A percentile compares a stretch with the other conserved stretches of the same genome.
Conservation (phyloP, 1,284 basidiomycete species). For the Cutaneotrichosporon dermatis region DNA sequence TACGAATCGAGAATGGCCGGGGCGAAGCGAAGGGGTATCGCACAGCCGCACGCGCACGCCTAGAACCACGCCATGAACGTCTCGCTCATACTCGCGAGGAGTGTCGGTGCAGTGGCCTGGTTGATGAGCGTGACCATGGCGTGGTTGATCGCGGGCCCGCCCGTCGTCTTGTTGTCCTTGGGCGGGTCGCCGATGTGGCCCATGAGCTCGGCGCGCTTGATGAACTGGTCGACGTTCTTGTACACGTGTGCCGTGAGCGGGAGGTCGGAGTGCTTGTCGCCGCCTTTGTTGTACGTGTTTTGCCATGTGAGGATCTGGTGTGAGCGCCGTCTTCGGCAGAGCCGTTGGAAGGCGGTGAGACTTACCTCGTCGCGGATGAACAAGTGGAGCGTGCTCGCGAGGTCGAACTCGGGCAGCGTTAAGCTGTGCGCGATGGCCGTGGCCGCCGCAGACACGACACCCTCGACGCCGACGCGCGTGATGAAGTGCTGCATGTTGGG, state of each 20-base stretch:
- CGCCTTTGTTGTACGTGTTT: slow-evolving; percentile 44
- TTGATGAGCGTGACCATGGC: slow-evolving; percentile 80
- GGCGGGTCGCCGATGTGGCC: slow-evolving; percentile 52
- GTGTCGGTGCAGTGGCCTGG: slow-evolving; percentile 54
- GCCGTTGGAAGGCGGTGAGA: slow-evolving; percentile 25
- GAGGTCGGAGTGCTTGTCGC: slow-evolving; percentile 52
- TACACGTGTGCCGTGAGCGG: slow-evolving; percentile 66
- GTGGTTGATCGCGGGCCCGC: slow-evolving; percentile 61
- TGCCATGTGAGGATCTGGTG: slow-evolving; percentile 42
- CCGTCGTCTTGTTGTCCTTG: slow-evolving; percentile 61
- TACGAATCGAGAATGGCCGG: too few species aligned
- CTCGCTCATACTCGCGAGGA: slow-evolving; percentile 56
- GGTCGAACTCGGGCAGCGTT: slow-evolving; percentile 81
- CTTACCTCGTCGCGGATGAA: slow-evolving; percentile 90
- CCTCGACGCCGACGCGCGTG: slow-evolving; percentile 84
- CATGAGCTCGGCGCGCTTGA: slow-evolving; percentile 50
- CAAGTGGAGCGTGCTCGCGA: slow-evolving; percentile 41
- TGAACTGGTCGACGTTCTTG: slow-evolving; percentile 71
- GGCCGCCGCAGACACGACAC: slow-evolving; percentile 76
- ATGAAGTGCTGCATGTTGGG: slow-evolving; percentile 95
- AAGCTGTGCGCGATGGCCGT: slow-evolving; percentile 88
- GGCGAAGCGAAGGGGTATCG: too few species aligned
- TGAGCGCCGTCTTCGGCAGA: not conserved
- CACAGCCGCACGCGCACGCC: not conserved
- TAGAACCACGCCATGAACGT: slow-evolving; percentile 80